Percentiles rank a stretch among this genome's conserved stretches.
Evolutionary conservation across 164 flowering plant species (phyloP).

Genomic region (Liquidambar formosana): DNA sequence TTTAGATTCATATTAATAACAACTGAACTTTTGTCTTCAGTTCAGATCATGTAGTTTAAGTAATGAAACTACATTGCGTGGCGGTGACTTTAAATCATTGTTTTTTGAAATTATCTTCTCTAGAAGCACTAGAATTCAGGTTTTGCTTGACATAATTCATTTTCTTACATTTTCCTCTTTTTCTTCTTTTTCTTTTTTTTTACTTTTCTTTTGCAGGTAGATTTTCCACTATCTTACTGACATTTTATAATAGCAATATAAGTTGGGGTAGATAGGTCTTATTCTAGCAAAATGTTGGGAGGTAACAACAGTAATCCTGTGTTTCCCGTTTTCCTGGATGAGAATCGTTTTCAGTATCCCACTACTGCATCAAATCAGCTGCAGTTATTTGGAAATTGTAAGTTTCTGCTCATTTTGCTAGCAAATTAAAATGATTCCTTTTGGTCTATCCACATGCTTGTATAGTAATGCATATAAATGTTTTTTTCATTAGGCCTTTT

Average conservation of each 20-base stretch:
- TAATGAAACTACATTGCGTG: too few relatives aligned
- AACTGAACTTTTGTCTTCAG: too few relatives aligned
- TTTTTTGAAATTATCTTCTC: too few relatives aligned
- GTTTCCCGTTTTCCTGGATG: slow-evolving; percentile 33
- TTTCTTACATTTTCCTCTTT: background rate
- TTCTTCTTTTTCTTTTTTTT: background rate
- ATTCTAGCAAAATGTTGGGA: slow-evolving; percentile 30
- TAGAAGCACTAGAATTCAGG: background rate
- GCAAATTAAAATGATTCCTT: too few relatives aligned
- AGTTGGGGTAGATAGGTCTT: background rate
- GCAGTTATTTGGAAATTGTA: slow-evolving; percentile 40
- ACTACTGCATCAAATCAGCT: slow-evolving; percentile 35
- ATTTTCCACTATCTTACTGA: background rate
- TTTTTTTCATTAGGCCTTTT: too few relatives aligned
- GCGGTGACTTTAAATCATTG: too few relatives aligned
- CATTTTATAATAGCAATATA: background rate
- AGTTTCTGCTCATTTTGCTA: slow-evolving; percentile 9
- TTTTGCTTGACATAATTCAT: background rate
- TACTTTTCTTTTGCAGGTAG: slow-evolving; percentile 13
- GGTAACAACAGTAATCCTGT: slow-evolving; percentile 32
- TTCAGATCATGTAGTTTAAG: too few relatives aligned
- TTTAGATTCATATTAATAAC: too few relatives aligned
- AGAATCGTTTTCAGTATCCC: slow-evolving; percentile 25
- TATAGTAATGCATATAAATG: too few relatives aligned
- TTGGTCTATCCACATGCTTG: too few relatives aligned